phyloP scores from a whole-genome alignment of 2,329 filamentous ascomycete species.

The Colletotrichum sojae region DNA sequence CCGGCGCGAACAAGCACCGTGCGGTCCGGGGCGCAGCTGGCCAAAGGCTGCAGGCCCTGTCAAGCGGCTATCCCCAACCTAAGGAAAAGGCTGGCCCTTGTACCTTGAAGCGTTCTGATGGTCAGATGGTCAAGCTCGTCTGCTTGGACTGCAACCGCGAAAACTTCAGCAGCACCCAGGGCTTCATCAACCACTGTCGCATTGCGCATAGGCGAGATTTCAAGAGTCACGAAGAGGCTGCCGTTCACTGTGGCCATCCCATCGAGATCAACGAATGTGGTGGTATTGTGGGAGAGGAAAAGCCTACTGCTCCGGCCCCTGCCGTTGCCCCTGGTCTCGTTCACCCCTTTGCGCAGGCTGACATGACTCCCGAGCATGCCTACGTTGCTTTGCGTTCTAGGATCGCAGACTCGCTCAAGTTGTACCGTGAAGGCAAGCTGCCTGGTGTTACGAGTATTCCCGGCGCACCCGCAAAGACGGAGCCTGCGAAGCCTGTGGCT shows the following conservation, averaged over 20 bases:
- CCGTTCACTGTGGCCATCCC: slow-evolving; percentile 86
- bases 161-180: slow-evolving; percentile 96
- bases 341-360: slow-evolving; percentile 73
- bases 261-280: slow-evolving; percentile 78
- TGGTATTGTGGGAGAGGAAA: slow-evolving; percentile 52
- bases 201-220: slow-evolving; percentile 95
- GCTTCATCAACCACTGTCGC: slow-evolving; percentile 99
- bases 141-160: slow-evolving; percentile 90
- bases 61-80: slow-evolving; percentile 78
- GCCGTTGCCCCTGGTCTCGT: slow-evolving; percentile 65
- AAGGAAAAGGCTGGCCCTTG: slow-evolving; percentile 89
- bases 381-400: slow-evolving; percentile 65
- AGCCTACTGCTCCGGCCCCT: slow-evolving; percentile 36
- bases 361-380: slow-evolving; percentile 68
- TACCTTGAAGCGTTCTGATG: slow-evolving; percentile 88
- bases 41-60: slow-evolving; percentile 77
- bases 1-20: slow-evolving; percentile 63
- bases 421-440: slow-evolving; percentile 67
- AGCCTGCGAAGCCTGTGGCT: slow-evolving; percentile 49
- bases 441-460: slow-evolving; percentile 64
- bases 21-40: slow-evolving; percentile 65
- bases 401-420: slow-evolving; percentile 67
- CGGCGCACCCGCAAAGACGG: slow-evolving; percentile 44
- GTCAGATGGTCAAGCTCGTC: slow-evolving; percentile 88
- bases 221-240: slow-evolving; percentile 96